Percentiles rank a stretch among this genome's conserved stretches.
Evolutionary conservation across 305 asterid genomes (phyloP).

Genomic region (Euphrasia arctica): DNA sequence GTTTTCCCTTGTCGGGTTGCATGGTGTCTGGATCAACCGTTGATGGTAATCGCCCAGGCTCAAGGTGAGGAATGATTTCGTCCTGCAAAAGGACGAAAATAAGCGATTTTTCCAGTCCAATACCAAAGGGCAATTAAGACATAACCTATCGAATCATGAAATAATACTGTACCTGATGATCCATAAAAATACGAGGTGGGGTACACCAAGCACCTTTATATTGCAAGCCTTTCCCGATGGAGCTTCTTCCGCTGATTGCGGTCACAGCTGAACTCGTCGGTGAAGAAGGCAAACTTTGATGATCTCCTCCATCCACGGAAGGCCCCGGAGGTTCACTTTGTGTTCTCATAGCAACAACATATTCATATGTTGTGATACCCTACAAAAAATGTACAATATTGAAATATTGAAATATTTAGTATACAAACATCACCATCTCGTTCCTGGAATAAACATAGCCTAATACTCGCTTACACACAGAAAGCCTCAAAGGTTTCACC

Average conservation of each 20-base stretch:
- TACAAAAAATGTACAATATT: constrained; percentile 19
- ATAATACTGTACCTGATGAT: constrained; percentile 69
- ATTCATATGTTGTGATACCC: constrained; percentile 98
- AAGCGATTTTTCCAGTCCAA: too few relatives aligned
- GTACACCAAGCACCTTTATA: constrained; percentile 99
- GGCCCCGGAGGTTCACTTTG: constrained; percentile 95
- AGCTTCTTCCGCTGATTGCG: constrained; percentile 90
- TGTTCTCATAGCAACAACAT: constrained; percentile 89
- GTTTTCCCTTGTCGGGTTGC: constrained; percentile 62
- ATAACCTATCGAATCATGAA: neutral
- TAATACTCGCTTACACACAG: neutral
- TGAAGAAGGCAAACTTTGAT: constrained; percentile 86
- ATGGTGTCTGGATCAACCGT: constrained; percentile 84
- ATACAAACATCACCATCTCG: too few relatives aligned
- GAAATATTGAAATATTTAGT: too few relatives aligned
- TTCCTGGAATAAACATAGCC: too few relatives aligned
- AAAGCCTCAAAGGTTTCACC: constrained; percentile 36
- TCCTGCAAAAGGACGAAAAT: constrained; percentile 41
- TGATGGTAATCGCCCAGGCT: constrained; percentile 88
- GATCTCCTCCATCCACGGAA: constrained; percentile 80
- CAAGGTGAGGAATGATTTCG: constrained; percentile 83
- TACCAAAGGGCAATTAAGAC: neutral
- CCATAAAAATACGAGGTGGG: constrained; percentile 95
- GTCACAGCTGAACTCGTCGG: constrained; percentile 97
- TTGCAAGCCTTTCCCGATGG: constrained; percentile 86